phyloP scores from a whole-genome alignment of 1,284 basidiomycete genomes.

The Puccinia horiana region DNA sequence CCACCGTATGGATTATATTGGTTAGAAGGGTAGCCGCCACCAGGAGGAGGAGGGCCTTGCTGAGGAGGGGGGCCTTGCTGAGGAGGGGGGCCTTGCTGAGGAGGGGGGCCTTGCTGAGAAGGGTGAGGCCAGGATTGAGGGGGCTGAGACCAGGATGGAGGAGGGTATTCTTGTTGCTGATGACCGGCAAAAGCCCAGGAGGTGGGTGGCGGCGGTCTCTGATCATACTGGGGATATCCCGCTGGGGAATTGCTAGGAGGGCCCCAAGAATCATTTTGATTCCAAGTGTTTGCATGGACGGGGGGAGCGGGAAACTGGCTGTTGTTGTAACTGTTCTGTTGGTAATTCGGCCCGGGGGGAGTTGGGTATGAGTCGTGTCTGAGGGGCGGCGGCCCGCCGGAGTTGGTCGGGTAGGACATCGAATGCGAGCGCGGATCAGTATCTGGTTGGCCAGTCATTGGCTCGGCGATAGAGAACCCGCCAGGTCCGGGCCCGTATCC shows the following conservation, averaged over 20 bases:
- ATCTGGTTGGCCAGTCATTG: not conserved
- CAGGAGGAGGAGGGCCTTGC: not conserved
- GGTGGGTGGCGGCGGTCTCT: constrained; percentile 13
- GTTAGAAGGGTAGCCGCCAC: constrained; percentile 1
- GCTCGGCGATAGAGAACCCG: constrained; percentile 38
- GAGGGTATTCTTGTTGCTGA: constrained; percentile 11
- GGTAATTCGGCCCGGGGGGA: not conserved
- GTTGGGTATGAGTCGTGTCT: constrained; percentile 23
- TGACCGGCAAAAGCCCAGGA: not conserved
- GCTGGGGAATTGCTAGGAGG: not conserved
- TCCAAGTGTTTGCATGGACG: constrained; percentile 8
- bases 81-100: not conserved
- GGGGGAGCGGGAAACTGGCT: not conserved
- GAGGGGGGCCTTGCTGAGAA: constrained; percentile 4
- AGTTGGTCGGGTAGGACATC: not conserved
- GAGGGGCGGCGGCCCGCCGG: not conserved
- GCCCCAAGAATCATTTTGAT: constrained; percentile 9
- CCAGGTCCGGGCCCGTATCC: constrained; percentile 36
- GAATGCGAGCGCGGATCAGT: constrained; percentile 21
- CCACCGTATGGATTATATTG: not conserved
- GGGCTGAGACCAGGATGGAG: constrained; percentile 9
- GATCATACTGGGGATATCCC: not conserved
- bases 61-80: too few species aligned
- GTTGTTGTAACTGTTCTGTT: not conserved
- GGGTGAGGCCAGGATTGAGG: constrained; percentile 14